Percentiles rank a stretch among this genome's conserved stretches.
phyloP scores from a whole-genome alignment of 176 grass and related monocot genomes.

The Raddia guianensis region DNA sequence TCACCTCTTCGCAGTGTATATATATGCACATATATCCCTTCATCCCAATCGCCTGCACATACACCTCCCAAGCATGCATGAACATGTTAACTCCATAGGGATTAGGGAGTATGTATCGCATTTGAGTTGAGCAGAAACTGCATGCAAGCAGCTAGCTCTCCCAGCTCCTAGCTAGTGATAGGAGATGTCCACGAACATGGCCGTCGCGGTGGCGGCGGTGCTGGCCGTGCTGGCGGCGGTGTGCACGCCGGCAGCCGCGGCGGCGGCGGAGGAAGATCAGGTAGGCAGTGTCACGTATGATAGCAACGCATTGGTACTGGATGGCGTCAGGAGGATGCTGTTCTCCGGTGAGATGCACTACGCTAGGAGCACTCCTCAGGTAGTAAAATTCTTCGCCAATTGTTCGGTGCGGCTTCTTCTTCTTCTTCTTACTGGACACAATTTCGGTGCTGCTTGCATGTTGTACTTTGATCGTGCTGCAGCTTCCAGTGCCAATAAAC shows the following conservation, averaged over 20 bases:
- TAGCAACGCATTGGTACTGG: slow-evolving; percentile 57
- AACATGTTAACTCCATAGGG: not conserved
- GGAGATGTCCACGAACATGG: not conserved
- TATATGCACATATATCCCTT: not conserved
- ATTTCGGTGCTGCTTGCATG: no score
- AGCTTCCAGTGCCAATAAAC: not conserved
- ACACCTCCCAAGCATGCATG: not conserved
- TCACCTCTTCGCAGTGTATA: not conserved
- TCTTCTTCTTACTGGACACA: no score
- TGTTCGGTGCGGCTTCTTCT: no score
- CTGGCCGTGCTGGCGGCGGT: not conserved
- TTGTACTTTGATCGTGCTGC: not conserved
- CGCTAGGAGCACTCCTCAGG: slow-evolving; percentile 36
- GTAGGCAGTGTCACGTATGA: slow-evolving; percentile 49
- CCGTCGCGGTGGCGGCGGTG: not conserved
- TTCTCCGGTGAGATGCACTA: slow-evolving; percentile 91
- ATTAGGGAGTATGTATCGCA: no score
- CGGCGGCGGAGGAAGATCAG: not conserved
- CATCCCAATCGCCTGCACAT: not conserved
- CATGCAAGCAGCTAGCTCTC: no score
- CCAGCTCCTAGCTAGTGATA: not conserved
- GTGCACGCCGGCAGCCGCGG: not conserved
- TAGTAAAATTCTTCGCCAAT: no score
- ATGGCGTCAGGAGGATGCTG: slow-evolving; percentile 66
- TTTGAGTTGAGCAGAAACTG: not conserved